Evolutionary conservation across 805 yeast species (phyloP), one percentile per base, ranked within the genome.

Genomic region (Sugiyamaella lignohabitans): DNA sequence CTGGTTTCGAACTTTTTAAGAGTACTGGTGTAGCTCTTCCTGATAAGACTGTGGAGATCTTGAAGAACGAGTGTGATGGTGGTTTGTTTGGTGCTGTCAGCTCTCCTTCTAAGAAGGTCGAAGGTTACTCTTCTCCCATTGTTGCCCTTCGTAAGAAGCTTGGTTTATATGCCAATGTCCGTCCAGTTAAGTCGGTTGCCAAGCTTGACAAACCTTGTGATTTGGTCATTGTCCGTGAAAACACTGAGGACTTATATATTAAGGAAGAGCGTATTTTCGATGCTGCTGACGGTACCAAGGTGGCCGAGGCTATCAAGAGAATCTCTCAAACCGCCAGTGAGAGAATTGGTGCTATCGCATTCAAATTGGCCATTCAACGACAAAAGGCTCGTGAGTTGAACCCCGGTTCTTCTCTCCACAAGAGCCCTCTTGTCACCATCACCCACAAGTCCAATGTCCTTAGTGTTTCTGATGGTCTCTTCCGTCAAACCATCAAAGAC

Each of bases 301-400:
- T 89, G 35, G 96, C 98, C 42, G 98, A 93, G 72, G 98, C 98
- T 49, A 91, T 87, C 71, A 94, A 94, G 75, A 82, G 98, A 70
- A 93, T 93, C 64, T 69, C 94, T 47, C 96, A 91, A 69, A 71
- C 71, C 45, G 98, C 98, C 44, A 78, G 95, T 48, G 74, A 74
- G 58, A 80, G 78, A 64, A 93, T 93, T 57, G 95, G 96, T 52
- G 80, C 81, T 56, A 87, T 88, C 66, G 98, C 98, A 29, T 73
- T 84, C 62, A 91, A 89, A 50, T 87, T 93, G 59, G 98, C 98
- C 41, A 73, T 86, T 58, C 91, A 86, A 74, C 84, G 98, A 70
- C 89, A 84, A 66, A 74, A 75, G 32, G 79, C 84, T 55, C 81
- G 96, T 63, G 80, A 76, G 37, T 67, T 78, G 21, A 59, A 61